Evolutionary conservation across 2,329 filamentous ascomycete genomes (phyloP), one percentile per base, ranked within the genome.

Genomic region (Epicoccum sorghinum): DNA sequence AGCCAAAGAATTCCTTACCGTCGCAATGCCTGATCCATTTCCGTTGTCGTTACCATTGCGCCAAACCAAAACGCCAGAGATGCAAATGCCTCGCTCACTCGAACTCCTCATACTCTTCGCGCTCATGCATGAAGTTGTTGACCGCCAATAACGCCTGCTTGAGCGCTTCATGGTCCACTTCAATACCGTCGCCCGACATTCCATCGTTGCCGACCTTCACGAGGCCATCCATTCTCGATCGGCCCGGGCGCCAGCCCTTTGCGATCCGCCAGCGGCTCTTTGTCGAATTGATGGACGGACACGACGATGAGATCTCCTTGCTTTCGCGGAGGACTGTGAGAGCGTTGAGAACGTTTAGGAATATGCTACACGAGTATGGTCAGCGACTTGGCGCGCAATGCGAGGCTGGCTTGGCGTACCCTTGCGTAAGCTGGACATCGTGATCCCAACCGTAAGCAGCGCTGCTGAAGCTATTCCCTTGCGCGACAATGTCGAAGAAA

Each of bases 51-150:
- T 58, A 50, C 55, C 64, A 50, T 43, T 60, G 65, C 63, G 59
- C 60, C 65, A 52, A 58, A 39, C 36, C 52, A 29, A 57, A 59
- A 68, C 55, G 49, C 60, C 59, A 32, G 44, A 59, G 47, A 47
- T 47, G 57, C 48, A 55, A 33, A 52, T 37, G 33, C 36, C 12
- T n/a, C 39, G 49, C 45, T 64, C 58, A 65, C 41, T 55, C 52
- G 18, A 52, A 50, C 14, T 57, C 49, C 10, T 62, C 62, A 36
- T 61, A 66, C 48, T 75, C 72, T 41, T 65, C 65, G 37, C 63
- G 62, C 47, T 75, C 71, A 29, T 74, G 66, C 59, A 75, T 74
- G 61, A 73, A 75, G 60, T 74, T 73, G 59, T 75, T 74, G 37
- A 75, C 47, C 9, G 71, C 70, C 48, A 68, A 67, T 48, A 75